Evolutionary conservation across 1,284 basidiomycete genomes (phyloP), one percentile per base, ranked within the genome.

Genomic region (Peniophora sp.): DNA sequence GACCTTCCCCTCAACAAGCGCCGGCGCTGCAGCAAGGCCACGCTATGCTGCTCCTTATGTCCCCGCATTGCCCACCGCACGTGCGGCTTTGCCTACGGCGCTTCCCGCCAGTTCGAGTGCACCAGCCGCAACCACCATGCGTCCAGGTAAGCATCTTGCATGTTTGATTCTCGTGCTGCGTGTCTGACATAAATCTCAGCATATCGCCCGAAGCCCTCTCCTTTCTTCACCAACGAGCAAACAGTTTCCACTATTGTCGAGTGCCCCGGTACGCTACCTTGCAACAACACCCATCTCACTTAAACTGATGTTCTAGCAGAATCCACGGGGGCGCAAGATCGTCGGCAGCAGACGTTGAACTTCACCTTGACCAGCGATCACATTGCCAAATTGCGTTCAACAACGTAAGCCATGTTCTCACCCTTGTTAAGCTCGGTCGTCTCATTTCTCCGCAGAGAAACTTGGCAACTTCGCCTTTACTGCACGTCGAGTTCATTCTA

Each of bases 401-500:
- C 74, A 17, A 73, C 69, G 85, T 85, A 60, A 51, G 67, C 59
- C 8, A 20, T 25, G 3, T 23, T 24, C 25, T 25, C 3, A 44
- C 17, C 11, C 32, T n/a, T 25, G 39, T 34, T 41, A 45, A 22
- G 41, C 38, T 14, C 45, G n/a, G 38, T 50, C 35, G 24, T 43
- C 52, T 23, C 50, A 47, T 25, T 39, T 16, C 20, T 14, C 34
- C 24, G 3, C 53, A 91, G 88, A 34, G 66, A 79, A 16, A 83
- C 78, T 58, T 86, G 85, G 63, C 89, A 92, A 65, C 73, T 97
- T 24, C 86, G 94, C 20, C 69, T 97, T 9, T 97, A 93, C 69
- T 96, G 92, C 70, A 94, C 95, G 0, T 94, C 92, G 1, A 92
- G 90, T 34, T 75, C 83, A n/a, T 90, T 88, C 67, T 92, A 89